Percentiles rank a stretch among this genome's conserved stretches.
Conservation (phyloP, 352 stramenopile genomes). For the Globisporangium radiosum region DNA sequence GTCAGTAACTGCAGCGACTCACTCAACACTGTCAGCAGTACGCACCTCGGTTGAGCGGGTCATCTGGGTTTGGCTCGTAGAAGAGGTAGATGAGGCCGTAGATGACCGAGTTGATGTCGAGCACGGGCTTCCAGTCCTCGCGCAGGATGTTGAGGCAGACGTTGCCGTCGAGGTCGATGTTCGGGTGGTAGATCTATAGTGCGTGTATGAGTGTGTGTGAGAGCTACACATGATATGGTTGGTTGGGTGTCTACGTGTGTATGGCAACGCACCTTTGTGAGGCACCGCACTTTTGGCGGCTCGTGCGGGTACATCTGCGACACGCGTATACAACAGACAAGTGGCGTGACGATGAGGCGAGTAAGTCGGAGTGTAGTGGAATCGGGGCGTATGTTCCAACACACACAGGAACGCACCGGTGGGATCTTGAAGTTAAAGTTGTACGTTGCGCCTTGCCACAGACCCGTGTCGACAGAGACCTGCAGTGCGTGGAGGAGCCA, state of each 20-base stretch:
- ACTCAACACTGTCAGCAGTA: neutral
- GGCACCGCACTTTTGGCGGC: constrained; percentile 95
- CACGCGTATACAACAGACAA: no score
- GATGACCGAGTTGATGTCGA: constrained; percentile 99
- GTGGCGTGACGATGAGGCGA: neutral
- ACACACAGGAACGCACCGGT: constrained; percentile 42
- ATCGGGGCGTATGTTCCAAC: no score
- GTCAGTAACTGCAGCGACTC: neutral
- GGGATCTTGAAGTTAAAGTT: constrained; percentile 97
- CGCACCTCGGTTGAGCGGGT: constrained; percentile 94
- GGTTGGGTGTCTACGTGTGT: neutral
- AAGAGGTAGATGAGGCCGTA: constrained; percentile 99
- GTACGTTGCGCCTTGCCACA: constrained; percentile 96
- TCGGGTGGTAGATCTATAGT: constrained; percentile 95
- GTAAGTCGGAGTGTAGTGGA: neutral
- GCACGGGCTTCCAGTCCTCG: constrained; percentile 98
- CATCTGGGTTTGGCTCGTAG: constrained; percentile 98
- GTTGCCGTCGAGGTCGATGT: constrained; percentile 98
- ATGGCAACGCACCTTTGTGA: constrained; percentile 77
- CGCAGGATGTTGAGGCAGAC: constrained; percentile 97
- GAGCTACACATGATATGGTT: neutral
- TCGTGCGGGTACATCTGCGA: constrained; percentile 92
- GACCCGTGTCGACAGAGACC: constrained; percentile 93
- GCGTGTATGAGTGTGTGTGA: neutral
- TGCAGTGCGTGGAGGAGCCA: constrained; percentile 9